phyloP scores from a whole-genome alignment of 2,329 filamentous ascomycete species.

The Aspergillus sp. region DNA sequence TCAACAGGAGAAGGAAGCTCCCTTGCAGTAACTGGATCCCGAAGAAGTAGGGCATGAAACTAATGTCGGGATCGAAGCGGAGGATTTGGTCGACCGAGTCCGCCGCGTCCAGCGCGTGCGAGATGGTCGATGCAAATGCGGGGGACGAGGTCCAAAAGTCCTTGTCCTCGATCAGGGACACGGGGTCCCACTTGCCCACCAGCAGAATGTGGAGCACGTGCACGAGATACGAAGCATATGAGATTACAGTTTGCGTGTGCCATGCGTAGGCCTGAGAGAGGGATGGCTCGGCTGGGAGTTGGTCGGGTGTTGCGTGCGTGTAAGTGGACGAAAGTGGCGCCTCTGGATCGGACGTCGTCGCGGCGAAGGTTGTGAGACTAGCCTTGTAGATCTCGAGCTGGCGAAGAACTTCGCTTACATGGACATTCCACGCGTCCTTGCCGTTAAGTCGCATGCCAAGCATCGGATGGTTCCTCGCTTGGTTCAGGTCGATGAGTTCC shows the following conservation, averaged over 20 bases:
- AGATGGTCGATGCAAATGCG: constrained; percentile 81
- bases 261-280: constrained; percentile 36
- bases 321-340: constrained; percentile 44
- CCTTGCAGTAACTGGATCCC: constrained; percentile 90
- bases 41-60: constrained; percentile 97
- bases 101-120: constrained; percentile 83
- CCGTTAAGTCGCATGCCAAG: constrained; percentile 74
- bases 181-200: constrained; percentile 94
- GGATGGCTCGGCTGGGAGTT: constrained; percentile 51
- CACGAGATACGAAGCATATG: constrained; percentile 89
- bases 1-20: constrained; percentile 80
- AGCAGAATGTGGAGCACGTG: constrained; percentile 89
- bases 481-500: constrained; percentile 85
- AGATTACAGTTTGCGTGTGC: constrained; percentile 81
- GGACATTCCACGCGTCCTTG: constrained; percentile 76
- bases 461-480: constrained; percentile 82
- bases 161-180: constrained; percentile 88
- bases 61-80: constrained; percentile 84
- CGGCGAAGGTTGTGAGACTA: constrained; percentile 57
- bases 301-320: constrained; percentile 62
- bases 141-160: constrained; percentile 92
- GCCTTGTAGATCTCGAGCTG: constrained; percentile 80
- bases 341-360: constrained; percentile 27
- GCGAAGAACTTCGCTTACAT: constrained; percentile 72
- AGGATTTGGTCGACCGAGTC: constrained; percentile 85